A percentile compares a stretch with the other conserved stretches of the same genome.
phyloP scores from a whole-genome alignment of 2,329 filamentous ascomycete species.

The Pezicula rhizophila region DNA sequence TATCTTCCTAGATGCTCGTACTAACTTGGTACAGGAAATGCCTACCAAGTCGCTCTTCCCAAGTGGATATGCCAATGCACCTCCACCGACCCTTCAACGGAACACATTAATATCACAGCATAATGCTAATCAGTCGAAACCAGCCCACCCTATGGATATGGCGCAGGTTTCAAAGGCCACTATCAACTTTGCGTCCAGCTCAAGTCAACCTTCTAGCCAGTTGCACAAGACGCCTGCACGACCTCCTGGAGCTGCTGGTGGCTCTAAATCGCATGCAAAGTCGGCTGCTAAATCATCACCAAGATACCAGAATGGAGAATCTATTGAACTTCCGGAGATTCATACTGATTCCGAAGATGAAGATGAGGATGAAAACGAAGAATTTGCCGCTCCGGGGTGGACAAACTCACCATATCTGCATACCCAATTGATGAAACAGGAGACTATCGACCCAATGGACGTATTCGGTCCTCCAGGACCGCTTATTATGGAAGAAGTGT shows the following conservation, averaged over 20 bases:
- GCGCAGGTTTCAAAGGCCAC: constrained; percentile 82
- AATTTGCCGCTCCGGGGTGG: constrained; percentile 71
- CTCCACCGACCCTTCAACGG: constrained; percentile 42
- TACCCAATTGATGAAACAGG: constrained; percentile 70
- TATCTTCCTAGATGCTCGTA: constrained; percentile 29
- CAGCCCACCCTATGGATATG: constrained; percentile 71
- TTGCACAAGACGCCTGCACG: constrained; percentile 67
- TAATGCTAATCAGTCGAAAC: constrained; percentile 53
- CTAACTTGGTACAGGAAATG: constrained; percentile 47
- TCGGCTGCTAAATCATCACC: constrained; percentile 68
- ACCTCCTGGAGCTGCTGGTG: constrained; percentile 33
- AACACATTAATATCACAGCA: constrained; percentile 62
- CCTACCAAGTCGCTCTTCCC: constrained; percentile 54
- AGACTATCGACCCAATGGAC: constrained; percentile 73
- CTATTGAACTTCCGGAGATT: constrained; percentile 90
- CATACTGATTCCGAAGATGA: constrained; percentile 91
- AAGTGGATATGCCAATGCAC: constrained; percentile 54
- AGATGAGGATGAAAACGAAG: constrained; percentile 56
- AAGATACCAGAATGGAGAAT: constrained; percentile 81
- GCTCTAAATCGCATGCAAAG: constrained; percentile 34
- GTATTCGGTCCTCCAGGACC: constrained; percentile 88
- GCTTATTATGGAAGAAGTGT: constrained; percentile 94
- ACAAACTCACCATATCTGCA: constrained; percentile 81
- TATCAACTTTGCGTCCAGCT: constrained; percentile 78
- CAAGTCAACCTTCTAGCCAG: constrained; percentile 44